These are phyloP conservation scores for Luffa aegyptiaca DNA, from an alignment of 306 rosid species.

Conservation along the genomic window DNA sequence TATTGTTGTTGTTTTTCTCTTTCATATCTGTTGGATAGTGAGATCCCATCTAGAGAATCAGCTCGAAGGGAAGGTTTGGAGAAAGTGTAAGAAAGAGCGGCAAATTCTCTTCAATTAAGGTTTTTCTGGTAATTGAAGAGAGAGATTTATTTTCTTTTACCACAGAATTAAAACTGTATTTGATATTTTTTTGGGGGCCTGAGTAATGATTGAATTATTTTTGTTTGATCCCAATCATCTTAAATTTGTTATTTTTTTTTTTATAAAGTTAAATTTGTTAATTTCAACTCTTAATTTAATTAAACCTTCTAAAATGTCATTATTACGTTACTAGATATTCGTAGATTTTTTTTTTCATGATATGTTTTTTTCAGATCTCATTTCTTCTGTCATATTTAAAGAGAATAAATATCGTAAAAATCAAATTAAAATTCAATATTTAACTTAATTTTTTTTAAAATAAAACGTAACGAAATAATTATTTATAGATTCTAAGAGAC, in stretches of 20 bases:
- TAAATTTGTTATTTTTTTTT: too few relatives aligned
- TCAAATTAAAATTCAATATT: too few relatives aligned
- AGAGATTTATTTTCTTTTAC: background rate
- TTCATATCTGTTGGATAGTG: background rate
- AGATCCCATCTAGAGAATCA: constrained; percentile 6
- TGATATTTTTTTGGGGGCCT: too few relatives aligned
- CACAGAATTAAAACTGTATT: too few relatives aligned
- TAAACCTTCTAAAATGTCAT: background rate
- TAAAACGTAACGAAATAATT: background rate
- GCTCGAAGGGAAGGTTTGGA: background rate
- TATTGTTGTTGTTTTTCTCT: background rate
- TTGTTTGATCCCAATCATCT: too few relatives aligned
- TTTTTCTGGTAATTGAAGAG: background rate
- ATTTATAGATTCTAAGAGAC: background rate
- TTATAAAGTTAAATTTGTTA: too few relatives aligned
- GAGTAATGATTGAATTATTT: too few relatives aligned
- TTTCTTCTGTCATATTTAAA: too few relatives aligned
- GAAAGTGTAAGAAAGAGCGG: background rate
- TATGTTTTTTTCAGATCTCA: too few relatives aligned
- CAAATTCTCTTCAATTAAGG: background rate
- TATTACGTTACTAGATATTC: background rate
- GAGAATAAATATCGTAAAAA: too few relatives aligned
- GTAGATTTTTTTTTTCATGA: too few relatives aligned
- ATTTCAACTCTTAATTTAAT: background rate
- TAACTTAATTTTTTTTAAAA: too few relatives aligned